Evolutionary conservation across 164 flowering plant genomes (phyloP).

Genomic region (Aristolochia contorta): DNA sequence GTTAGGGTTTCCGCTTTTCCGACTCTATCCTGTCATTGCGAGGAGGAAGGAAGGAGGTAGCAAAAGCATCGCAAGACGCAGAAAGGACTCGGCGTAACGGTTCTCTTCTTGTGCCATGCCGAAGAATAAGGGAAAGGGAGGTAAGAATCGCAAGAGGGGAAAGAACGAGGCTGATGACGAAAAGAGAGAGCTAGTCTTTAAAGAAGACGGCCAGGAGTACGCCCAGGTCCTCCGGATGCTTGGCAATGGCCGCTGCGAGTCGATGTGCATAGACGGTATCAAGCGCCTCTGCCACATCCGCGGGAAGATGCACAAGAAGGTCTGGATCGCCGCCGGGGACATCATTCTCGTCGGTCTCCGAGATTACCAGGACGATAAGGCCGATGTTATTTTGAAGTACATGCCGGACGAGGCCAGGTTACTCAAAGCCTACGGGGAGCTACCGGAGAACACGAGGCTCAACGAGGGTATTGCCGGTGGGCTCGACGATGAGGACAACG

Average conservation of each 20-base stretch:
- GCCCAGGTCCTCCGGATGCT: constrained; percentile 30
- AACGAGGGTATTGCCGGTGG: constrained; percentile 18
- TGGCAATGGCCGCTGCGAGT: constrained; percentile 50
- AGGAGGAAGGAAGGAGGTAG: too few relatives aligned
- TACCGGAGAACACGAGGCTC: constrained; percentile 18
- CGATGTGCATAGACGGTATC: constrained; percentile 37
- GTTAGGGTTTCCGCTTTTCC: too few relatives aligned
- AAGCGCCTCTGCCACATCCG: constrained; percentile 23
- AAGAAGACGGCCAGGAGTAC: constrained; percentile 24
- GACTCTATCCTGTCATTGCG: too few relatives aligned
- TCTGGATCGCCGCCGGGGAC: constrained; percentile 24
- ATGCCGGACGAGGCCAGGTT: constrained; percentile 24
- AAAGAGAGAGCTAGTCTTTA: constrained; percentile 23
- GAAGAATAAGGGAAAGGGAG: constrained; percentile 30
- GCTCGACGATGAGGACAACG: constrained; percentile 19
- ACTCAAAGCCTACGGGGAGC: constrained; percentile 21
- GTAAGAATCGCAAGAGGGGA: constrained; percentile 24
- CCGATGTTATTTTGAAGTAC: constrained; percentile 22
- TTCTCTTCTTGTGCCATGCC: too few relatives aligned
- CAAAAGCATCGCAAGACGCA: too few relatives aligned
- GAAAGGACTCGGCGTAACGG: too few relatives aligned
- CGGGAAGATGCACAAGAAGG: constrained; percentile 25
- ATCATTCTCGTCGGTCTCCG: constrained; percentile 22
- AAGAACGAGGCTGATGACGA: constrained; percentile 26
- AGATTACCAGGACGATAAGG: constrained; percentile 22